These are phyloP conservation scores for Diaporthe capsici DNA, from an alignment of 2,329 filamentous ascomycete species.

Conservation along the genomic window DNA sequence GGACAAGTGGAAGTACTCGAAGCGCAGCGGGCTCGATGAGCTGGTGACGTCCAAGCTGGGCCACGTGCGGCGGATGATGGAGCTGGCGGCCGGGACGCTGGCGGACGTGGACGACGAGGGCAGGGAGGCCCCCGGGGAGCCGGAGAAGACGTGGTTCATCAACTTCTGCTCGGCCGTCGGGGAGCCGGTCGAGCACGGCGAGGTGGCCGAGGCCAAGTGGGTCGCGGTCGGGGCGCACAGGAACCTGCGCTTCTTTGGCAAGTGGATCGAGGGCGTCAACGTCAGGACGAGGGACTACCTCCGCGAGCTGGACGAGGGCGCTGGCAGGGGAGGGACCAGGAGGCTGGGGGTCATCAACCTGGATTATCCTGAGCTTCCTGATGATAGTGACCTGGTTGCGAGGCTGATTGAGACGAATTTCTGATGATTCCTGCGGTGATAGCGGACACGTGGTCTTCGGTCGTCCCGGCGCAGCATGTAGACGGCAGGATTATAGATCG, in stretches of 20 bases:
- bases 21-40: conserved; percentile 53
- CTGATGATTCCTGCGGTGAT: conserved; percentile 33
- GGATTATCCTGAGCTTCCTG: conserved; percentile 44
- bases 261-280: conserved; percentile 61
- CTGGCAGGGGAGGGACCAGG: conserved; percentile 45
- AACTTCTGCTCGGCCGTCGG: conserved; percentile 61
- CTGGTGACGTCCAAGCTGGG: conserved; percentile 57
- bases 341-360: conserved; percentile 47
- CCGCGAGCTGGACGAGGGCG: conserved; percentile 43
- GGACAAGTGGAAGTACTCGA: conserved; percentile 61
- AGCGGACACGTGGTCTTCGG: not conserved
- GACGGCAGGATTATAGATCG: not conserved
- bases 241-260: conserved; percentile 50
- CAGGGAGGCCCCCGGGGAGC: conserved; percentile 42
- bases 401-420: conserved; percentile 58
- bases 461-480: not conserved
- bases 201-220: conserved; percentile 57
- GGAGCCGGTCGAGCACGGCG: conserved; percentile 52
- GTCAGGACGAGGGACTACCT: conserved; percentile 52
- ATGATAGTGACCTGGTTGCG: conserved; percentile 56
- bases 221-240: conserved; percentile 60
- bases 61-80: conserved; percentile 55
- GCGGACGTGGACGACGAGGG: not conserved
- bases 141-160: conserved; percentile 53
- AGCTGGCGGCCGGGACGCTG: conserved; percentile 47